Percentiles rank a stretch among this genome's conserved stretches.
These are phyloP conservation scores for Straminergon stramineum DNA, from an alignment of 225 moss, liverwort and hornwort species.

Conservation along the genomic window DNA sequence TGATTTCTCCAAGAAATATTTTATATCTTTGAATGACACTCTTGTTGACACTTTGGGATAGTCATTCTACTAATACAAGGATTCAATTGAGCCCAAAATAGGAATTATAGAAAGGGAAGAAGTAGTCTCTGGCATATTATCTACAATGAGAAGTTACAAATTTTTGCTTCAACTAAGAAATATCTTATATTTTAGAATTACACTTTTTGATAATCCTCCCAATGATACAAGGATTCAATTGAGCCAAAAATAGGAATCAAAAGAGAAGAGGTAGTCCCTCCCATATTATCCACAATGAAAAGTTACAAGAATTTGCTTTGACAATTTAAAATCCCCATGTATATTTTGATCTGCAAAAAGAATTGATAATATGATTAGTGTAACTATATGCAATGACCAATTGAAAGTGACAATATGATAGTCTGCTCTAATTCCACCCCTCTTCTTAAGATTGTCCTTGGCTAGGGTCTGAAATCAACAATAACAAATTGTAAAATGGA, in stretches of 20 bases:
- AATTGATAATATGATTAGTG: not conserved
- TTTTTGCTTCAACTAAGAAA: not conserved
- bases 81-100: not conserved
- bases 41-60: not conserved
- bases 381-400: not conserved
- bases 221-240: not conserved
- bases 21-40: not conserved
- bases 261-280: not conserved
- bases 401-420: not conserved
- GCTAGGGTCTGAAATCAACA: no score
- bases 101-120: no score
- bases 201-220: not conserved
- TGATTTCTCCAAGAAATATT: no score
- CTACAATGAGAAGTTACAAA: not conserved
- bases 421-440: no score
- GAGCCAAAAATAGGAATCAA: not conserved
- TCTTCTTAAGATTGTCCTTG: no score
- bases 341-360: not conserved
- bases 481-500: no score
- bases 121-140: no score
- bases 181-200: not conserved
- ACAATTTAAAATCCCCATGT: rapidly evolving
- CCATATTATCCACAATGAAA: no score
- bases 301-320: not conserved
- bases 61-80: rapidly evolving